Base-by-base conservation (phyloP, 2,329 filamentous ascomycete genomes). In the Pseudogymnoascus sp. region DNA sequence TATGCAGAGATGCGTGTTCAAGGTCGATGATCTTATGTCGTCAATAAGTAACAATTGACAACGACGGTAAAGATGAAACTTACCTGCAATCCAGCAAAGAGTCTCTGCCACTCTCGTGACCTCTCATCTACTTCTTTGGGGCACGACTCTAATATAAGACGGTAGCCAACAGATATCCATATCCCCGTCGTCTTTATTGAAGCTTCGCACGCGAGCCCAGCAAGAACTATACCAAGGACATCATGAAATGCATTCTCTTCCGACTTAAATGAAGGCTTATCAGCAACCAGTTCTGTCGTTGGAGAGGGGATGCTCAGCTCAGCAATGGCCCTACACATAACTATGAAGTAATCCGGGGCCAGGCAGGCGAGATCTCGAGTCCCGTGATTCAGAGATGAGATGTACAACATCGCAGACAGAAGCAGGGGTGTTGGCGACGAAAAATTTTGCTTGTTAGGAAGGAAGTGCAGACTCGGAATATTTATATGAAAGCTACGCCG, bases 391-490 rank as follows among this genome's bases (percentile, higher is more conserved):
- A 78, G 69, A 70, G 78, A 63, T 21, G 67, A 68, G 29, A 69
- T 65, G 67, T 78, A 78, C 0, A 80, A 71, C 61, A 79, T 78
- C 0, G 77, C 73, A 2, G 77, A 77, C 5, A 79, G 68, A 8
- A 79, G 70, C 1, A 79, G 69, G 1, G 77, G 77, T 12, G 72
- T 73, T 0, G 78, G 78, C 0, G 73, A 72, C 0, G 76, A 78
- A 31, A 78, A 78, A 0, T 70, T 75, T 65, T 76, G 74, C 33
- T 75, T 78, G 19, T 71, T 73, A 0, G 78, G 76, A 10, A 79
- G 71, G 59, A 79, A 79, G 64, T 79, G 78, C 2, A 80, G 66
- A 0, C 76, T 75, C 0, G 75, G 76, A 73, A 78, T 78, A 35
- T 73, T 75, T 33, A 77, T 74, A 62, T 79, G 74, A 59, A 79